These are phyloP conservation scores for Lasiosphaeria ovina DNA, from an alignment of 495 filamentous ascomycete species.

Conservation along the genomic window DNA sequence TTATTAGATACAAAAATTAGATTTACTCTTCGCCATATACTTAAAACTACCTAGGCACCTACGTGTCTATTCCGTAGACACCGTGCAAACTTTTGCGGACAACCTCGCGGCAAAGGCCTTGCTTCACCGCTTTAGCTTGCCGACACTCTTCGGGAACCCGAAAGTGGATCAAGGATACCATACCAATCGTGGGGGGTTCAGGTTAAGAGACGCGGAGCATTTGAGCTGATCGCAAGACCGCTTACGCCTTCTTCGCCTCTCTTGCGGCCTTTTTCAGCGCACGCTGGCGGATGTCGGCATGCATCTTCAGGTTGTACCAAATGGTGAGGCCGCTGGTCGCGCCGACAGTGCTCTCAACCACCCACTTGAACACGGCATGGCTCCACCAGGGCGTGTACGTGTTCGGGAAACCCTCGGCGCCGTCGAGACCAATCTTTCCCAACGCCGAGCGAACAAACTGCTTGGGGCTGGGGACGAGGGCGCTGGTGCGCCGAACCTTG, in stretches of 20 bases:
- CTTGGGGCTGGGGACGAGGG: conserved; percentile 76
- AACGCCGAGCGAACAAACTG: conserved; percentile 77
- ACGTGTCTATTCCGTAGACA: no score
- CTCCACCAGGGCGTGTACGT: conserved; percentile 92
- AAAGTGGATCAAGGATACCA: no score
- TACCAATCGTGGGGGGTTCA: no score
- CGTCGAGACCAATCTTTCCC: conserved; percentile 74
- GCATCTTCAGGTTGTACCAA: conserved; percentile 71
- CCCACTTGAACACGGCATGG: conserved; percentile 87
- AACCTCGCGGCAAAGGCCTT: no score
- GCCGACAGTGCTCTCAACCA: conserved; percentile 67
- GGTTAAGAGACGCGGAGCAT: no score
- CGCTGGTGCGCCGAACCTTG: conserved; percentile 78
- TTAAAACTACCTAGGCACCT: no score
- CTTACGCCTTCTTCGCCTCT: conserved; percentile 63
- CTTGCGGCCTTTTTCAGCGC: conserved; percentile 87
- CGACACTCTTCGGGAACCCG: no score
- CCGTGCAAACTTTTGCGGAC: no score
- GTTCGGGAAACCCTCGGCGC: conserved; percentile 70
- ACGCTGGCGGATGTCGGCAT: conserved; percentile 80
- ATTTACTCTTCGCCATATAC: no score
- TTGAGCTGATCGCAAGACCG: not conserved
- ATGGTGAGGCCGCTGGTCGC: conserved; percentile 61
- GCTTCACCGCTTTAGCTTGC: no score
- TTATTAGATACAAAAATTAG: no score